Evolutionary conservation across 345 rosid genomes (phyloP).

Genomic region (Hibiscus trionum): DNA sequence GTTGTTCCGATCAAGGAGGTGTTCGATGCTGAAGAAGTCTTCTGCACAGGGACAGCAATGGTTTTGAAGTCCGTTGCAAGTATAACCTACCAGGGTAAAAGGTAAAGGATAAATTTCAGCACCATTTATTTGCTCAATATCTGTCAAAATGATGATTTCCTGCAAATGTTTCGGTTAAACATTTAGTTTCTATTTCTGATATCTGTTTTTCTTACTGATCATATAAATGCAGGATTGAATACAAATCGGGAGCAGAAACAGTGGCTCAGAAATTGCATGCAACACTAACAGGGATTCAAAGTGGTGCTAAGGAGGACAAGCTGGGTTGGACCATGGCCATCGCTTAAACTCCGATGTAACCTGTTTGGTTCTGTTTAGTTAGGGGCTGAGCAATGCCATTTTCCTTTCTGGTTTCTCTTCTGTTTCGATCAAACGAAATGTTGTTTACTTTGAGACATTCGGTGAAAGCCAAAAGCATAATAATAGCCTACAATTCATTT

Average conservation of each 20-base stretch:
- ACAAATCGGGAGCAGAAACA: slow-evolving; percentile 19
- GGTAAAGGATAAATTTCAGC: slow-evolving; percentile 11
- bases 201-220: background rate
- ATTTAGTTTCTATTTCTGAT: background rate
- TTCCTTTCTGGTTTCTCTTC: no score
- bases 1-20: slow-evolving; percentile 25
- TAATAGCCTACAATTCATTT: no score
- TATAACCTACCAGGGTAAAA: slow-evolving; percentile 26
- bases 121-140: slow-evolving; percentile 1
- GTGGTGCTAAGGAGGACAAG: slow-evolving; percentile 31
- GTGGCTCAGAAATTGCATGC: slow-evolving; percentile 16
- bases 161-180: background rate
- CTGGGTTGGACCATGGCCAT: slow-evolving; percentile 34
- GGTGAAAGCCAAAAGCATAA: no score
- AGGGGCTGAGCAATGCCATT: no score
- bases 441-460: no score
- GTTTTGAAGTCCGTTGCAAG: slow-evolving; percentile 28
- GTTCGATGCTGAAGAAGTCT: slow-evolving; percentile 39
- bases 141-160: background rate
- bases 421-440: no score
- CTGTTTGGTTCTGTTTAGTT: no score
- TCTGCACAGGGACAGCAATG: slow-evolving; percentile 48
- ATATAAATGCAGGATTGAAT: slow-evolving; percentile 18
- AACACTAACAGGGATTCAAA: slow-evolving; percentile 34
- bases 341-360: slow-evolving; percentile 9